These are phyloP conservation scores for Epipyxis sp. DNA, from an alignment of 108 stramenopile genomes.

Conservation along the genomic window DNA sequence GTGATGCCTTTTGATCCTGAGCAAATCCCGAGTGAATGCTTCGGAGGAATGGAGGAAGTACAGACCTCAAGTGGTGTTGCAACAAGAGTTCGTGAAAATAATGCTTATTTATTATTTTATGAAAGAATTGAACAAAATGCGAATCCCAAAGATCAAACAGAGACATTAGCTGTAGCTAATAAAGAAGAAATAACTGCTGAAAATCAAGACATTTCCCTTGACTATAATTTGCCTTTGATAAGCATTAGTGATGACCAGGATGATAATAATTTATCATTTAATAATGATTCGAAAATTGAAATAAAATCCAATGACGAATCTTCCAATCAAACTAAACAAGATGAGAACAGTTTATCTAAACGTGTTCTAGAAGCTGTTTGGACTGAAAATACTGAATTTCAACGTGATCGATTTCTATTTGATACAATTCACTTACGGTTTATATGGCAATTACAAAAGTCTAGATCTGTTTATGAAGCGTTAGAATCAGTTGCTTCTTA, in stretches of 20 bases:
- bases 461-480: no score
- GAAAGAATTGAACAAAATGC: constrained; percentile 31
- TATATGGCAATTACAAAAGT: background rate
- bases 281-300: background rate
- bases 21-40: constrained; percentile 19
- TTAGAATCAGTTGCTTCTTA: background rate
- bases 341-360: background rate
- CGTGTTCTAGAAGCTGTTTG: background rate
- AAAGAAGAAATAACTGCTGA: no score
- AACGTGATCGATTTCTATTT: constrained; percentile 4
- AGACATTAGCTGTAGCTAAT: background rate
- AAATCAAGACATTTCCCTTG: background rate
- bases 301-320: no score
- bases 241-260: background rate
- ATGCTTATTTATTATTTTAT: constrained; percentile 43
- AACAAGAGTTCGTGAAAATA: background rate
- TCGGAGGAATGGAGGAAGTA: constrained; percentile 12
- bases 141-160: background rate
- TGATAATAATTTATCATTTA: background rate
- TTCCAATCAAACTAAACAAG: background rate
- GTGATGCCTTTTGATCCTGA: constrained; percentile 25
- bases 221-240: background rate
- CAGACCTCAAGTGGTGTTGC: background rate
- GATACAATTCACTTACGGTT: background rate
- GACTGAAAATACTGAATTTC: constrained; percentile 29